Evolutionary conservation across 1,284 basidiomycete genomes (phyloP).

Genomic region (Anthracocystis setariae): DNA sequence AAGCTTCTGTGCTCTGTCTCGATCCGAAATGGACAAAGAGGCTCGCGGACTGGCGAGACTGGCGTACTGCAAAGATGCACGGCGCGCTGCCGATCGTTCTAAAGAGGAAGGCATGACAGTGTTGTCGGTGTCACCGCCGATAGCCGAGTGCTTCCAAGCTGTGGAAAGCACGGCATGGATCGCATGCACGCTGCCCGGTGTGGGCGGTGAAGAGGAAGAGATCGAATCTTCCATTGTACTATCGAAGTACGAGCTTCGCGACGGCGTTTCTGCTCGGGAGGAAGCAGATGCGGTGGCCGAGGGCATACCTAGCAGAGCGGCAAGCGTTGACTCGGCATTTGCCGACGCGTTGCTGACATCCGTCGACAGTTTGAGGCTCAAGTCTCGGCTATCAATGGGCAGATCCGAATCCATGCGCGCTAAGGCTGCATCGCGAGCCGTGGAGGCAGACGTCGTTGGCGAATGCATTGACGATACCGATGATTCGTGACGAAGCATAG

Average conservation of each 20-base stretch:
- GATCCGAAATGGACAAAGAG: slow-evolving; percentile 36
- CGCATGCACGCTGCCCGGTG: slow-evolving; percentile 41
- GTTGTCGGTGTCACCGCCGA: not conserved
- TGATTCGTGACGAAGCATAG: slow-evolving; percentile 18
- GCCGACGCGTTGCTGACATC: slow-evolving; percentile 6
- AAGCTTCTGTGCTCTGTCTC: slow-evolving; percentile 26
- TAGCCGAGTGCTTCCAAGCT: slow-evolving; percentile 17
- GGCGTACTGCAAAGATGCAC: slow-evolving; percentile 22
- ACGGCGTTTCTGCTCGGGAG: slow-evolving; percentile 40
- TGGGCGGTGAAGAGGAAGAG: slow-evolving; percentile 37
- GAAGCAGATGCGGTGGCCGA: slow-evolving; percentile 22
- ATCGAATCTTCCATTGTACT: slow-evolving; percentile 36
- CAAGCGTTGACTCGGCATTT: slow-evolving; percentile 31
- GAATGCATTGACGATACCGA: slow-evolving; percentile 5
- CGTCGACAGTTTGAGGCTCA: slow-evolving; percentile 11
- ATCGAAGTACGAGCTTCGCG: slow-evolving; percentile 46
- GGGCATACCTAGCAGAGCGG: slow-evolving; percentile 46
- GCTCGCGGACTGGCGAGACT: slow-evolving; percentile 28
- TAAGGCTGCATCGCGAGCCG: not conserved
- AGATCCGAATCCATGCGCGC: slow-evolving; percentile 5
- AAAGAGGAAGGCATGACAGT: slow-evolving; percentile 6
- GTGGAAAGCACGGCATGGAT: slow-evolving; percentile 34
- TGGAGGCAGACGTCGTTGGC: not conserved
- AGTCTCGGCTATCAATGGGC: slow-evolving; percentile 11
- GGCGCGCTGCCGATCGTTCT: slow-evolving; percentile 13